A percentile compares a stretch with the other conserved stretches of the same genome.
These are phyloP conservation scores for Teratosphaeria pseudoeucalypti DNA, from an alignment of 2,329 filamentous ascomycete species.

Conservation along the genomic window DNA sequence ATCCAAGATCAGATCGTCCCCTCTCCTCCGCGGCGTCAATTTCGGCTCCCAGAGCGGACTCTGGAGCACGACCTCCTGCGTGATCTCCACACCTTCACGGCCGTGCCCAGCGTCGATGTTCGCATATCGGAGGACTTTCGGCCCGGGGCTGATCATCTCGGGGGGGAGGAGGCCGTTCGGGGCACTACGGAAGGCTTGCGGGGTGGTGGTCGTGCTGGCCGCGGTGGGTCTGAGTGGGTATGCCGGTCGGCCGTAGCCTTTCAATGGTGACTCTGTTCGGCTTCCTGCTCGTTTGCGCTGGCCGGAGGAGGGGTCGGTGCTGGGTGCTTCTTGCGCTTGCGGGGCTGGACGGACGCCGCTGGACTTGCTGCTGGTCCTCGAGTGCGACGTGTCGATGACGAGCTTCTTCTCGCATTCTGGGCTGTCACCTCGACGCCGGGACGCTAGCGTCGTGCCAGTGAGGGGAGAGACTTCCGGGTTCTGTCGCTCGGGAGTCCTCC, in stretches of 20 bases:
- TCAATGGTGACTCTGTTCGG: constrained; percentile 14
- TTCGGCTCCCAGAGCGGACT: constrained; percentile 52
- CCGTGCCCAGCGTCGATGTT: neutral
- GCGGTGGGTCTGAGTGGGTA: neutral
- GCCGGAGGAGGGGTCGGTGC: neutral
- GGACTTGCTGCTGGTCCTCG: constrained; percentile 6
- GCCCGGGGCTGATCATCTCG: constrained; percentile 8
- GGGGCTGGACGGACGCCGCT: neutral
- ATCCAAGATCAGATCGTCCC: constrained; percentile 50
- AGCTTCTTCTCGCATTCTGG: constrained; percentile 20
- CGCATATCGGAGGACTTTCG: constrained; percentile 2
- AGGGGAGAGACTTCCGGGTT: constrained; percentile 7
- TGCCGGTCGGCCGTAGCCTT: constrained; percentile 17
- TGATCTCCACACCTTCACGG: neutral
- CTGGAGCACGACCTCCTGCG: constrained; percentile 8
- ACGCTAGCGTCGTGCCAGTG: constrained; percentile 25
- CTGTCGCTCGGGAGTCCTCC: constrained; percentile 7
- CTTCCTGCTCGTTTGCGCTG: constrained; percentile 2
- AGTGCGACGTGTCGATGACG: constrained; percentile 17
- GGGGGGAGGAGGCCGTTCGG: constrained; percentile 5
- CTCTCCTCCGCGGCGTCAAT: constrained; percentile 56
- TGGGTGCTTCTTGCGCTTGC: neutral
- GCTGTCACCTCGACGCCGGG: constrained; percentile 26
- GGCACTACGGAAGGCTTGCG: neutral
- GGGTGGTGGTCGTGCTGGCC: neutral